Evolutionary conservation across 148 eudicot species (phyloP).

Genomic region (Simmondsia chinensis): DNA sequence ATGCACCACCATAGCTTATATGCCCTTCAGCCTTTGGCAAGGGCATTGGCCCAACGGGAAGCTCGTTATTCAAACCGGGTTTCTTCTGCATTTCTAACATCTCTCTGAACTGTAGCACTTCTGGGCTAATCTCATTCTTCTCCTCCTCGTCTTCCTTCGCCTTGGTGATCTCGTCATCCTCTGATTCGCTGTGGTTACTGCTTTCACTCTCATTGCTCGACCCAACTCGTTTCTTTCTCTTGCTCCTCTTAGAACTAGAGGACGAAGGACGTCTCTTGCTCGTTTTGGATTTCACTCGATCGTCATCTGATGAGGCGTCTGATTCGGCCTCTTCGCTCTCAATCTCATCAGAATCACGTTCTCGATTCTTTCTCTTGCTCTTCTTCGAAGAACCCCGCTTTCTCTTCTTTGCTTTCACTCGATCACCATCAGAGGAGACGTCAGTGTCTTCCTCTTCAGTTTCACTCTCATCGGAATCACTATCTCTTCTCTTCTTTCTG

Average conservation of each 20-base stretch:
- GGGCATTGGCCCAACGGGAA: slow-evolving; percentile 79
- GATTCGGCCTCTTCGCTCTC: slow-evolving; percentile 13
- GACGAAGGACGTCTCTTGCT: slow-evolving; percentile 17
- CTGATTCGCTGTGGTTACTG: slow-evolving; percentile 12
- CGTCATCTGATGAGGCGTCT: too few relatives aligned
- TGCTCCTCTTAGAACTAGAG: slow-evolving; percentile 24
- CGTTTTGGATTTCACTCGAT: too few relatives aligned
- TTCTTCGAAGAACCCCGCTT: slow-evolving; percentile 8
- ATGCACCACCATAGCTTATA: slow-evolving; percentile 95
- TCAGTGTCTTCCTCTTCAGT: slow-evolving; percentile 2
- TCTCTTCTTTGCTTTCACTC: slow-evolving; percentile 5
- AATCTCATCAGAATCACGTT: slow-evolving; percentile 19
- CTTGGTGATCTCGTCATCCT: slow-evolving; percentile 19
- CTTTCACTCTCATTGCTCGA: slow-evolving; percentile 12
- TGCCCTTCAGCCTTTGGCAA: slow-evolving; percentile 95
- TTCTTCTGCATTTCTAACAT: slow-evolving; percentile 50
- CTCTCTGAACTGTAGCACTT: slow-evolving; percentile 51
- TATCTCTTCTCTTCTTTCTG: slow-evolving; percentile 14
- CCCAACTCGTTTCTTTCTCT: slow-evolving; percentile 27
- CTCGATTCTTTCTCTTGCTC: slow-evolving; percentile 15
- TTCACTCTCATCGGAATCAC: slow-evolving; percentile 13
- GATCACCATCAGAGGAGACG: slow-evolving; percentile 5
- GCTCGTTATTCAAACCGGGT: slow-evolving; percentile 41
- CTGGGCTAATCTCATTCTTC: slow-evolving; percentile 25
- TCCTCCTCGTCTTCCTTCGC: slow-evolving; percentile 18